Evolutionary conservation across 169 alveolate species (phyloP).

Genomic region (Plasmodium gallinaceum): DNA sequence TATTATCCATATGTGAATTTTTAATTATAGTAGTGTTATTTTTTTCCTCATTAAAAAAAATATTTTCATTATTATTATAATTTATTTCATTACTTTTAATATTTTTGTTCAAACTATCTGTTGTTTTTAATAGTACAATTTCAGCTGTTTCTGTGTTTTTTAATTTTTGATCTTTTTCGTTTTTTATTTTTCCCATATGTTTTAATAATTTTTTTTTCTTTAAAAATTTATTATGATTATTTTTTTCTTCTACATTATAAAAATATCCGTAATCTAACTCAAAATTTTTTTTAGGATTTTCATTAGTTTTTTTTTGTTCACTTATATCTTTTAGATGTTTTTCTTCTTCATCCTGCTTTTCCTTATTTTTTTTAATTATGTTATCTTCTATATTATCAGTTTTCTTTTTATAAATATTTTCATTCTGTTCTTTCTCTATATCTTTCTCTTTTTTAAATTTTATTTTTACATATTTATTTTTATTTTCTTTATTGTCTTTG

Average conservation of each 20-base stretch:
- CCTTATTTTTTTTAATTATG: neutral
- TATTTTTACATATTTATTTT: neutral
- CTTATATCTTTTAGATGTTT: neutral
- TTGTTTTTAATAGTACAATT: neutral
- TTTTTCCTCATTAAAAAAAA: neutral
- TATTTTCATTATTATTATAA: neutral
- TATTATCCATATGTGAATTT: neutral
- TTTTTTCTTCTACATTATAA: slow-evolving; percentile 39
- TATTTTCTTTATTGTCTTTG: neutral
- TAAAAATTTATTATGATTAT: neutral
- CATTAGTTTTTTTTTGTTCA: neutral
- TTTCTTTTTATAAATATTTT: slow-evolving; percentile 5
- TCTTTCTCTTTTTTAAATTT: slow-evolving; percentile 28
- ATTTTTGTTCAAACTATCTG: neutral
- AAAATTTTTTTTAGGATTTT: slow-evolving; percentile 29
- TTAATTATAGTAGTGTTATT: neutral
- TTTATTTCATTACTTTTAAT: neutral
- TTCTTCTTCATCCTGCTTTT: neutral
- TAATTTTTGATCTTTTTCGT: slow-evolving; percentile 5
- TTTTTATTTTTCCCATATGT: neutral
- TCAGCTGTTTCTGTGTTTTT: slow-evolving; percentile 3
- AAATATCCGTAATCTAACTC: slow-evolving; percentile 57
- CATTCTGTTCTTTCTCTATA: neutral
- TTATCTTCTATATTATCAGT: neutral
- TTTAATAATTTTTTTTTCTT: neutral